Evolutionary conservation across 1,284 basidiomycete genomes (phyloP).

Genomic region (Ganoderma leucocontextum): DNA sequence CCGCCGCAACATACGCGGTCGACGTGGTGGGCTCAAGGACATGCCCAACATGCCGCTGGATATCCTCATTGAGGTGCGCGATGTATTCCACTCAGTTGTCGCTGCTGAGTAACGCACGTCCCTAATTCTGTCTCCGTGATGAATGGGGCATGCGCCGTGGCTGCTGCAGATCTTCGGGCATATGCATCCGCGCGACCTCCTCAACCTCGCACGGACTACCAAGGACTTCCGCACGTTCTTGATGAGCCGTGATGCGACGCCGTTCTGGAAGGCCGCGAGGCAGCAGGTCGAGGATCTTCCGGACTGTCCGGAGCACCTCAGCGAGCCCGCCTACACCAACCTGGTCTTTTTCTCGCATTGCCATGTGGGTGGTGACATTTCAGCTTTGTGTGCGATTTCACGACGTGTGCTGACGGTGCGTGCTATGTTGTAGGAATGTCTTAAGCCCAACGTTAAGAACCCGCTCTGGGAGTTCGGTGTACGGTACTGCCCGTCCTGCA

Average conservation of each 20-base stretch:
- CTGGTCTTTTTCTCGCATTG: conserved; percentile 37
- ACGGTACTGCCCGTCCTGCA: conserved; percentile 16
- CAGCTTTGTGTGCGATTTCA: neutral
- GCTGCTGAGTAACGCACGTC: too few relatives aligned
- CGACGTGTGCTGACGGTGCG: neutral
- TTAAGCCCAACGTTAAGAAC: conserved; percentile 6
- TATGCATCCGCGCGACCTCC: conserved; percentile 31
- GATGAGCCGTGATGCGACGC: conserved; percentile 25
- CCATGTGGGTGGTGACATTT: conserved; percentile 17
- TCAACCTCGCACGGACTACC: conserved; percentile 31
- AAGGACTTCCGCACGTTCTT: conserved; percentile 31
- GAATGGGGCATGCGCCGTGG: neutral
- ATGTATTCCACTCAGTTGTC: neutral
- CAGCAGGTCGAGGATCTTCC: conserved; percentile 27
- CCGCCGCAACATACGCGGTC: conserved; percentile 1
- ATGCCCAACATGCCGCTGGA: conserved; percentile 35
- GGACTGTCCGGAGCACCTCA: conserved; percentile 30
- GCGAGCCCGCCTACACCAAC: conserved; percentile 37
- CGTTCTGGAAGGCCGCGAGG: conserved; percentile 30
- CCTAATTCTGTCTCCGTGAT: neutral
- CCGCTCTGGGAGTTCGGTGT: conserved; percentile 9
- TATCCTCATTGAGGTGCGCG: conserved; percentile 34
- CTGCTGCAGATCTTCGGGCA: conserved; percentile 29
- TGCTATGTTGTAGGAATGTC: conserved; percentile 19
- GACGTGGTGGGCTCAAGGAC: conserved; percentile 19